Evolutionary conservation across 2,329 filamentous ascomycete genomes (phyloP), one percentile per base, ranked within the genome.

Genomic region (Pseudocercospora crystallina): DNA sequence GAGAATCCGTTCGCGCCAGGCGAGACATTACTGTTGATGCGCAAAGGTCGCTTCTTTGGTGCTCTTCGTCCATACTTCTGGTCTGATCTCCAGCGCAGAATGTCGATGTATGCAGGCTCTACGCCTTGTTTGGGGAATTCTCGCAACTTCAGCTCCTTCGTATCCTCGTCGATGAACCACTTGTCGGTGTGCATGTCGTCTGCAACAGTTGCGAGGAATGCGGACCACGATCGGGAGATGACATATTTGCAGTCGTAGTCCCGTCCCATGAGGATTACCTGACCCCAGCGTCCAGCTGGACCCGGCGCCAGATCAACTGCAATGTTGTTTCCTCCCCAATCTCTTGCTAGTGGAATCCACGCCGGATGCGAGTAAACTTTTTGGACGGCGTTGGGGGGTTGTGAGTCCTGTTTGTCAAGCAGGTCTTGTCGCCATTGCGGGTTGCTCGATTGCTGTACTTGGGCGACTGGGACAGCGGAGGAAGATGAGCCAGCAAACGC

Each of bases 241-340:
- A 99, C 94, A 67, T 96, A 99, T 75, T 99, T 99, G 72, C 89
- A 96, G 69, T 99, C 94, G 72, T 96, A 99, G 74, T 99, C 94
- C 54, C 94, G 89, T 43, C 94, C 94, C 69, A 95, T 96, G 55
- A 99, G 80, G 64, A 99, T 96, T 59, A 99, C 84, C 70, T 99
- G 94, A 47, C 94, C 94, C 92, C 94, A 99, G 69, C 85, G 87
- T 34, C 94, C 94, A 40, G 82, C 81, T 8, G 92, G 89, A 2
- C 94, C 94, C 15, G 94, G 94, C 5, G 91, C 89, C 51, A 99
- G 78, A 71, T 99, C 94, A 40, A 96, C 83, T 13, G 91, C 92
- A 65, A 99, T 79, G 76, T 96, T 95, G 81, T 99, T 99, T 71
- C 94, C 94, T 69, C 94, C 94, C 94, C 94, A 99, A 71, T 99